Evolutionary conservation across 148 eudicot species (phyloP).

Genomic region (Vaccinium vitisidaea): DNA sequence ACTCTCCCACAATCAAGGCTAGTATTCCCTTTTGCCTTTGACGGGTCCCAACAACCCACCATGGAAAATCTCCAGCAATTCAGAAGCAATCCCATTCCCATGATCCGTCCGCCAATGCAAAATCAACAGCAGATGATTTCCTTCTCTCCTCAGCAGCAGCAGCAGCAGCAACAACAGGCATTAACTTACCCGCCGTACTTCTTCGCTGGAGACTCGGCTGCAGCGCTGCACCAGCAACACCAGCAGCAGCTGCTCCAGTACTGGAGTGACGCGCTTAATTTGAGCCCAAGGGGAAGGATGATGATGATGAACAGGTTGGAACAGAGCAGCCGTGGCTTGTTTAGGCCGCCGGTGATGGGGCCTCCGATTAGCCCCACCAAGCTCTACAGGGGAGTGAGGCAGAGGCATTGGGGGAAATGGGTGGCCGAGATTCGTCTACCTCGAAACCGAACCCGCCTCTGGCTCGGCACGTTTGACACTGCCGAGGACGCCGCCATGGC

Average conservation of each 20-base stretch:
- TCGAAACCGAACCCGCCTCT: slow-evolving; percentile 57
- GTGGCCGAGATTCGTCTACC: slow-evolving; percentile 91
- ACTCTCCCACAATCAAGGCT: slow-evolving; percentile 30
- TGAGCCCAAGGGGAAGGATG: slow-evolving; percentile 70
- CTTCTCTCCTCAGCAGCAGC: slow-evolving; percentile 39
- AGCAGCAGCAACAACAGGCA: slow-evolving; percentile 5
- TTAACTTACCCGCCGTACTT: slow-evolving; percentile 38
- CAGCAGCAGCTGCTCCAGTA: slow-evolving; percentile 60
- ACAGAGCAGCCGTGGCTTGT: slow-evolving; percentile 16
- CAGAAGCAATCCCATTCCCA: slow-evolving; percentile 24
- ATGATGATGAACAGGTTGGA: slow-evolving; percentile 59
- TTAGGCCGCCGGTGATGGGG: slow-evolving; percentile 32
- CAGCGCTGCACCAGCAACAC: slow-evolving; percentile 15
- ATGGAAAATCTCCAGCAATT: slow-evolving; percentile 23
- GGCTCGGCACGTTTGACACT: slow-evolving; percentile 85
- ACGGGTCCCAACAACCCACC: slow-evolving; percentile 36
- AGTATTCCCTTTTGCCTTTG: slow-evolving; percentile 65
- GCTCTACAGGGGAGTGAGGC: slow-evolving; percentile 76
- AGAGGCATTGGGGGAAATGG: slow-evolving; percentile 94
- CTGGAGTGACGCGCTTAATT: slow-evolving; percentile 66
- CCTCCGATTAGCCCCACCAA: slow-evolving; percentile 44
- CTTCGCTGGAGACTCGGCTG: slow-evolving; percentile 30
- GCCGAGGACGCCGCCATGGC: slow-evolving; percentile 86
- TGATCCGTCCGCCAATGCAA: slow-evolving; percentile 23
- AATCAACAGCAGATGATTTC: slow-evolving; percentile 77